These are phyloP conservation scores for Candida odintsovae DNA, from an alignment of 805 yeast species.

Conservation along the genomic window DNA sequence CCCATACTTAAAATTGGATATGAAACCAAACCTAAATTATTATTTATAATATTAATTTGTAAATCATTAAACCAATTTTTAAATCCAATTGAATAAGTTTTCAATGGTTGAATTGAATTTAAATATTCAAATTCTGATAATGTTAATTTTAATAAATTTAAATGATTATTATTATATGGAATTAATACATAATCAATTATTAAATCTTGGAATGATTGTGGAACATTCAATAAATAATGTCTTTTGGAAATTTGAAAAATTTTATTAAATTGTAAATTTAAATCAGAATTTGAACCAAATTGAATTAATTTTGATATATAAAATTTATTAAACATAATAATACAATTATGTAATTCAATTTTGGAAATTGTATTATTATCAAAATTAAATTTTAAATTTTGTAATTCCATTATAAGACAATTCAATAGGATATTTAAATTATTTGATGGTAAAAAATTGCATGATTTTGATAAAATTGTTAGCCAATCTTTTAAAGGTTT, in stretches of 20 bases:
- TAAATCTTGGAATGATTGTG: slow-evolving; percentile 44
- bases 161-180: slow-evolving; percentile 33
- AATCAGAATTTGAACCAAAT: slow-evolving; percentile 5
- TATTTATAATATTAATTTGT: slow-evolving; percentile 32
- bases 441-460: neutral
- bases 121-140: slow-evolving; percentile 38
- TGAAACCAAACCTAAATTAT: slow-evolving; percentile 45
- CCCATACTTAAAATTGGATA: slow-evolving; percentile 33
- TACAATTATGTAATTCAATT: slow-evolving; percentile 44
- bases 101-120: slow-evolving; percentile 5
- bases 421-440: slow-evolving; percentile 2
- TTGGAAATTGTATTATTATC: slow-evolving; percentile 25
- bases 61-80: slow-evolving; percentile 8
- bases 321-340: slow-evolving; percentile 44
- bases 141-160: slow-evolving; percentile 41
- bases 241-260: slow-evolving; percentile 41
- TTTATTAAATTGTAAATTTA: slow-evolving; percentile 13
- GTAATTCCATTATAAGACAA: slow-evolving; percentile 22
- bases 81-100: neutral
- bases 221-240: slow-evolving; percentile 44
- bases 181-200: slow-evolving; percentile 41
- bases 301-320: slow-evolving; percentile 17
- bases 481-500: slow-evolving; percentile 6
- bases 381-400: slow-evolving; percentile 14
- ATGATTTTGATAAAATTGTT: slow-evolving; percentile 7